Conservation (phyloP, 192 early-diverging fungal genomes). For the Coemansia sp. region DNA sequence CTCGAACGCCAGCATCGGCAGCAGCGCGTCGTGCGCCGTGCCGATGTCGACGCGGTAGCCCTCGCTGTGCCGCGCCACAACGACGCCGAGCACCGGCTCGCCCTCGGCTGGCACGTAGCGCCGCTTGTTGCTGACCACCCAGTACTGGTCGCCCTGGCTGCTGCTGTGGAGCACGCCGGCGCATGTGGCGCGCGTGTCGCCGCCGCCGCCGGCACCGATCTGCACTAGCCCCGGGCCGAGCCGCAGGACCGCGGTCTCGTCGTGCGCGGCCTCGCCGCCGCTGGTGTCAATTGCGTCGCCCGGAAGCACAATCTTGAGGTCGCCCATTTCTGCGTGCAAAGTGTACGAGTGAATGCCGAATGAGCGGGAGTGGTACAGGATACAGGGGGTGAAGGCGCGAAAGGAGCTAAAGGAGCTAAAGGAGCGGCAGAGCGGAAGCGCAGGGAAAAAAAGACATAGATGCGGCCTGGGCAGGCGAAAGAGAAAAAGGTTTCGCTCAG, state of each 20-base stretch:
- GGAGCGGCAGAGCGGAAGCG: too few relatives aligned
- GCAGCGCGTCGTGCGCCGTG: constrained; percentile 75
- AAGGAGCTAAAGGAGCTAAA: too few relatives aligned
- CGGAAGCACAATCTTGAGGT: constrained; percentile 30
- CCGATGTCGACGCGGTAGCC: constrained; percentile 92
- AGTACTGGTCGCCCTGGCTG: constrained; percentile 59
- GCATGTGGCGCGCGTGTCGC: constrained; percentile 62
- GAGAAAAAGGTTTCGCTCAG: too few relatives aligned
- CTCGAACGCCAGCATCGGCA: constrained; percentile 86
- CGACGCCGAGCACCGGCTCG: constrained; percentile 86
- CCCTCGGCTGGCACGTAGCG: constrained; percentile 84
- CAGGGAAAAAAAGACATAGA: too few relatives aligned
- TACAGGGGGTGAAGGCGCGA: too few relatives aligned
- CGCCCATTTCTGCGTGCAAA: constrained; percentile 16
- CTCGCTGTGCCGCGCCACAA: constrained; percentile 65
- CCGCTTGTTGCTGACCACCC: constrained; percentile 79
- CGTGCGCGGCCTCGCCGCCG: too few relatives aligned
- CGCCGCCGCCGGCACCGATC: constrained; percentile 61
- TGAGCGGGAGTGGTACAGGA: too few relatives aligned
- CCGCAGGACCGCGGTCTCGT: constrained; percentile 44
- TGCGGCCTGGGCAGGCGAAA: too few relatives aligned
- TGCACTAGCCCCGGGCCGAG: constrained; percentile 81
- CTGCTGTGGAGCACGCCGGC: constrained; percentile 68
- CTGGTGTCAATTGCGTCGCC: constrained; percentile 43
- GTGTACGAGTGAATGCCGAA: neutral